A percentile compares a stretch with the other conserved stretches of the same genome.
Evolutionary conservation across 768 basidiomycete genomes (phyloP).

Genomic region (Cystobasidium ongulense): DNA sequence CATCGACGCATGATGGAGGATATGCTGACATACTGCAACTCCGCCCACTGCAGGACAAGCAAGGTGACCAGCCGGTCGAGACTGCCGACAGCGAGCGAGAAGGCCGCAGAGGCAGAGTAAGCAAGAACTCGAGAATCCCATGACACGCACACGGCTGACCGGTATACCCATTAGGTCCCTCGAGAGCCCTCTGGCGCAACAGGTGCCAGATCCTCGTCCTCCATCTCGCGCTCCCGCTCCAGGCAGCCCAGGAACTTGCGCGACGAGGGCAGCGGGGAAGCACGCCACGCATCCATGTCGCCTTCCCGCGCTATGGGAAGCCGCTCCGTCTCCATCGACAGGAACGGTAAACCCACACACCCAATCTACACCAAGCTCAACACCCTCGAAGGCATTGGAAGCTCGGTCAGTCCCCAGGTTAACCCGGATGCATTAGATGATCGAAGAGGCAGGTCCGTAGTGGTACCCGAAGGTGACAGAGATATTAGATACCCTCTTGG

Average conservation of each 20-base stretch:
- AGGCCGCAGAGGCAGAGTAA: constrained; percentile 11
- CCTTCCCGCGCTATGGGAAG: constrained; percentile 23
- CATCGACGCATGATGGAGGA: background rate
- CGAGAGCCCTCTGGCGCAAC: constrained; percentile 28
- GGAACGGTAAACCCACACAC: background rate
- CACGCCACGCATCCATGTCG: background rate
- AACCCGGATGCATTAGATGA: constrained; percentile 23
- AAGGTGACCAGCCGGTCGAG: background rate
- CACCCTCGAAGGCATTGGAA: constrained; percentile 28
- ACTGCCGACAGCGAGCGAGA: background rate
- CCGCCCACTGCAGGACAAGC: constrained; percentile 9
- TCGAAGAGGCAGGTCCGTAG: background rate
- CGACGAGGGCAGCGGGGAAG: constrained; percentile 4
- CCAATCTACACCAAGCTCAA: background rate
- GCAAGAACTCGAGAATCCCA: no score
- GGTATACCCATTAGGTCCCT: background rate
- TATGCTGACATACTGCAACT: background rate
- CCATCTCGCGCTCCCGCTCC: constrained; percentile 15
- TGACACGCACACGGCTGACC: background rate
- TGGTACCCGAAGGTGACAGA: background rate
- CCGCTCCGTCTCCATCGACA: constrained; percentile 20
- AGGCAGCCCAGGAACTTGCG: background rate
- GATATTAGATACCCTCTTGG: background rate
- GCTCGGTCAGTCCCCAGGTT: constrained; percentile 20
- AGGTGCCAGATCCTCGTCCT: constrained; percentile 17